Percentiles rank a stretch among this genome's conserved stretches.
These are phyloP conservation scores for Amyloporia xantha DNA, from an alignment of 768 basidiomycete genomes.

Conservation along the genomic window DNA sequence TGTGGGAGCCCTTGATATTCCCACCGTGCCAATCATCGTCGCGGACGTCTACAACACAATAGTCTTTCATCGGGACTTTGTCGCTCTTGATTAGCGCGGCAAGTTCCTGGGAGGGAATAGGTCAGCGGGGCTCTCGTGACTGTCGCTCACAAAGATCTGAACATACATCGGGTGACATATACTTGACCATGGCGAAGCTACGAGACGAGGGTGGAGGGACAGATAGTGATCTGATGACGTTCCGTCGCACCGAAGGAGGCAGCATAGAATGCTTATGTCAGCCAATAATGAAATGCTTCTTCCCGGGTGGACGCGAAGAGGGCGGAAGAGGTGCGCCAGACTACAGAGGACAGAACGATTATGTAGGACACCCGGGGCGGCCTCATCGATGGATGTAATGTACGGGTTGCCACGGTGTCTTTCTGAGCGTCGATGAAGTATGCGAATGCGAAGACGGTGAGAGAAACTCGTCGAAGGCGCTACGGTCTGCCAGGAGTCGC, in stretches of 20 bases:
- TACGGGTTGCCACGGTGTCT: neutral
- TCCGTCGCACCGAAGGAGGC: neutral
- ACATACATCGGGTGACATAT: slow-evolving; percentile 36
- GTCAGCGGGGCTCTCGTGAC: neutral
- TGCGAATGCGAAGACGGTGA: neutral
- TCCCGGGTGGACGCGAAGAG: too few relatives aligned
- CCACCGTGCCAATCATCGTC: slow-evolving; percentile 77
- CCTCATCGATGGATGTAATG: too few relatives aligned
- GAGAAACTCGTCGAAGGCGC: neutral
- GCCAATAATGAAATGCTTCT: neutral
- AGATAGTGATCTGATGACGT: neutral
- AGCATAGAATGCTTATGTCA: slow-evolving; percentile 7
- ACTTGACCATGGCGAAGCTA: slow-evolving; percentile 27
- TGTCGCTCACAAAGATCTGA: neutral
- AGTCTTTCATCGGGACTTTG: slow-evolving; percentile 56
- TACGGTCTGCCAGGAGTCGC: neutral
- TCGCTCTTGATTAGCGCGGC: slow-evolving; percentile 61
- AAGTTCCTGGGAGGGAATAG: slow-evolving; percentile 46
- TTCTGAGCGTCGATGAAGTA: neutral
- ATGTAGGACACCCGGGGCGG: too few relatives aligned
- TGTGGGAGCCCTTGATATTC: slow-evolving; percentile 61
- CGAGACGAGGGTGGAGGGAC: neutral
- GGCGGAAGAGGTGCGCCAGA: neutral
- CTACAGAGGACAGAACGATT: too few relatives aligned
- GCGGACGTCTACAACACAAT: slow-evolving; percentile 77